phyloP scores from a whole-genome alignment of 2,329 filamentous ascomycete genomes.

The Aspergillus hortae region DNA sequence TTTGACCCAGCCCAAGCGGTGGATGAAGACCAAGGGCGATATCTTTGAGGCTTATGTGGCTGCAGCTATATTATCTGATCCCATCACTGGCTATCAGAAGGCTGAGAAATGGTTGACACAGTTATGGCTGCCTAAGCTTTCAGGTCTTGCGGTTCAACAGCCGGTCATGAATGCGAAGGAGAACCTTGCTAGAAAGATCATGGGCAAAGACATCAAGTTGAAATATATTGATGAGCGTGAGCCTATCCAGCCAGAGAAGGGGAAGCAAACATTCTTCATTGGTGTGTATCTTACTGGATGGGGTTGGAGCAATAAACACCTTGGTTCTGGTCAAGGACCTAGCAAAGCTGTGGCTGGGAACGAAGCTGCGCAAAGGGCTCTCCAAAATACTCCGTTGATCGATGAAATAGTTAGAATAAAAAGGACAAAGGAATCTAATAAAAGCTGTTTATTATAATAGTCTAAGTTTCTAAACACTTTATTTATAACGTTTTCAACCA shows the following conservation, averaged over 20 bases:
- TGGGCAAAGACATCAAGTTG: slow-evolving; percentile 56
- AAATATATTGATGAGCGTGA: slow-evolving; percentile 53
- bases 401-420: slow-evolving; percentile 37
- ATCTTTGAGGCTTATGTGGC: slow-evolving; percentile 90
- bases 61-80: slow-evolving; percentile 68
- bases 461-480: no score
- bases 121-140: slow-evolving; percentile 68
- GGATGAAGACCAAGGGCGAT: slow-evolving; percentile 74
- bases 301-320: slow-evolving; percentile 42
- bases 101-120: slow-evolving; percentile 69
- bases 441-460: neutral
- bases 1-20: slow-evolving; percentile 49
- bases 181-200: slow-evolving; percentile 50
- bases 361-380: slow-evolving; percentile 40
- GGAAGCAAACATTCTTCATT: slow-evolving; percentile 41
- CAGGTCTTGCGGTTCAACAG: slow-evolving; percentile 27
- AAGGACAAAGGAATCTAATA: slow-evolving; percentile 8
- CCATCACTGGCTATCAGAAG: slow-evolving; percentile 57
- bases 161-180: slow-evolving; percentile 50
- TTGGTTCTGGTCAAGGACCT: slow-evolving; percentile 44
- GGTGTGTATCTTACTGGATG: slow-evolving; percentile 48
- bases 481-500: no score
- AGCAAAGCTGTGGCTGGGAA: slow-evolving; percentile 46
- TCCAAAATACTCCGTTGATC: slow-evolving; percentile 38
- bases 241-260: slow-evolving; percentile 29